phyloP scores from a whole-genome alignment of 78 protist species.

The Mastigamoeba balamuthi region DNA sequence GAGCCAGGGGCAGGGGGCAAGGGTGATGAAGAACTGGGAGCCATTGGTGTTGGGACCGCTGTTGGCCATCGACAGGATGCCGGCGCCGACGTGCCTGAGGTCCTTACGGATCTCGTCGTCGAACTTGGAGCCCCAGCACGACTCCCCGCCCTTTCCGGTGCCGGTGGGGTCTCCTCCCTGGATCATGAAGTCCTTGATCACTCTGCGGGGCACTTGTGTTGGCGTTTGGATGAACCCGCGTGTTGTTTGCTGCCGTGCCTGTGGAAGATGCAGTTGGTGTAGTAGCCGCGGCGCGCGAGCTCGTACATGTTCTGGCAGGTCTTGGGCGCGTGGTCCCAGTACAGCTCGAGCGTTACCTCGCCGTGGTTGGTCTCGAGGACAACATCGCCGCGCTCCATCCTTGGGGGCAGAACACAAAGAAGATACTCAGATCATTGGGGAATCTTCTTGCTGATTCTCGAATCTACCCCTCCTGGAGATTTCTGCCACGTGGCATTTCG shows the following conservation, averaged over 20 bases:
- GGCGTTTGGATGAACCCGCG: background rate
- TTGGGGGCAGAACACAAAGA: conserved; percentile 1
- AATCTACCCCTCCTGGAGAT: no score
- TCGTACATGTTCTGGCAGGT: conserved; percentile 67
- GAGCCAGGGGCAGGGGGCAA: conserved; percentile 64
- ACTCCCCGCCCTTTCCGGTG: conserved; percentile 82
- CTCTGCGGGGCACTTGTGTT: background rate
- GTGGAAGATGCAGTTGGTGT: conserved; percentile 57
- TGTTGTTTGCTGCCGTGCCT: conserved; percentile 29
- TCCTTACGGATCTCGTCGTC: conserved; percentile 61
- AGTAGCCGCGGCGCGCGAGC: conserved; percentile 53
- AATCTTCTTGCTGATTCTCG: no score
- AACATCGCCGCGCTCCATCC: background rate
- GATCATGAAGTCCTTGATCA: conserved; percentile 55
- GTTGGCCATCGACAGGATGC: conserved; percentile 80
- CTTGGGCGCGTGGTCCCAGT: conserved; percentile 71
- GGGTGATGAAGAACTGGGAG: conserved; percentile 76
- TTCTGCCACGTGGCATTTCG: no score
- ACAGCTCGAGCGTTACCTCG: conserved; percentile 50
- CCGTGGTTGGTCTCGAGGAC: conserved; percentile 53
- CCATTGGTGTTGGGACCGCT: conserved; percentile 40
- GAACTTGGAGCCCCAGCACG: conserved; percentile 72
- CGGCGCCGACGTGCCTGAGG: conserved; percentile 79
- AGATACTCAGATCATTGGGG: no score
- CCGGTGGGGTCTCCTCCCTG: conserved; percentile 90